Base-by-base conservation (phyloP, 2,329 filamentous ascomycete species). In the Monosporascus ibericus region DNA sequence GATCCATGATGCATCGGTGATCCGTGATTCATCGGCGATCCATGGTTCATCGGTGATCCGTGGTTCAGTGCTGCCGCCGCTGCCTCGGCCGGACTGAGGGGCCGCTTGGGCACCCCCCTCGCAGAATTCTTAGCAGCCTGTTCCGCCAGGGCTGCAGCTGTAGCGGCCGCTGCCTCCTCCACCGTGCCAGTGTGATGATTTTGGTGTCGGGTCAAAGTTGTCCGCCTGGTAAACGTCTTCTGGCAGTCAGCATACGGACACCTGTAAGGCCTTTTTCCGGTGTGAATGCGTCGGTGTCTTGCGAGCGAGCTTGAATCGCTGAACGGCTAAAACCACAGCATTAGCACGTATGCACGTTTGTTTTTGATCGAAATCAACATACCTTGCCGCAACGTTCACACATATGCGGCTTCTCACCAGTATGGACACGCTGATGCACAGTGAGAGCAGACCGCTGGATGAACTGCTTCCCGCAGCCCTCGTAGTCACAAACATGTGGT, bases 361-460 rank as follows among this genome's bases (percentile, higher is more conserved):
- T 22, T 44, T 15, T 48, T 6, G 30, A 18, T 4, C n/a, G 14
- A 14, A n/a, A 22, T 4, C 14, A 7, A 59, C 80, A 64, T 77
- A 96, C 92, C 86, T 97, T 97, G 69, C 90, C 90, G 70, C 94
- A 97, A 57, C 89, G 85, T 72, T 96, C 94, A 68, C 94, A 99
- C 84, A 94, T 92, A 65, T 99, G 94, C 48, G 94, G 94, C 73
- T 99, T 99, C 75, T 97, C 94, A 59, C 94, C 94, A 2, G 94
- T 97, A 71, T 99, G 94, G 20, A 96, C 92, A 62, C 94, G 88
- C 66, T 89, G 86, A 70, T 97, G 94, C 7, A 99, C 94, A 0
- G 94, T 99, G 68, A 99, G 75, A 22, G 94, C 94, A 27, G 92
- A 96, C 52, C 94, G 83, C 71, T 99, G 94, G 62, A 99, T 99